Conservation (phyloP, 176 grass and related monocot species). For the Phoenix dactylifera region DNA sequence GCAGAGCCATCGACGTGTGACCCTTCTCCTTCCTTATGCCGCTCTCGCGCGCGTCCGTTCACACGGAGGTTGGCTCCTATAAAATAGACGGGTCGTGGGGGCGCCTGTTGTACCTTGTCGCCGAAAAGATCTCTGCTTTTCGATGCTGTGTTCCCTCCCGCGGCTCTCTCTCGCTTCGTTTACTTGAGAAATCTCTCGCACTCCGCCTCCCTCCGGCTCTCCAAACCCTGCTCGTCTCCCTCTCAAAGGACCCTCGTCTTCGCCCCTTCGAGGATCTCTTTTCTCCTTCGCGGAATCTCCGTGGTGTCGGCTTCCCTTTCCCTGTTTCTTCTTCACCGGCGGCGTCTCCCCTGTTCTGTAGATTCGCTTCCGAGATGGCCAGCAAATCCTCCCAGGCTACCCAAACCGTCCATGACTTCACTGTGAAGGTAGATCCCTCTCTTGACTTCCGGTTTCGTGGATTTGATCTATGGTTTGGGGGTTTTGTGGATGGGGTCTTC, state of each 20-base stretch:
- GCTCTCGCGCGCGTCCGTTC: too few relatives aligned
- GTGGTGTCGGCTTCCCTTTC: background rate
- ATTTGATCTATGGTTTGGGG: background rate
- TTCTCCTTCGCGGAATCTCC: background rate
- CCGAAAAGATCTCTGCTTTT: too few relatives aligned
- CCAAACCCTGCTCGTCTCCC: slow-evolving; percentile 10
- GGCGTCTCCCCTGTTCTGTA: background rate
- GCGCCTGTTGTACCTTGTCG: too few relatives aligned
- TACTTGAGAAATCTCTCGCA: background rate
- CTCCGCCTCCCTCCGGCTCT: slow-evolving; percentile 1
- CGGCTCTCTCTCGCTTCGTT: background rate
- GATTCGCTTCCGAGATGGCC: slow-evolving; percentile 44
- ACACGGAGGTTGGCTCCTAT: too few relatives aligned
- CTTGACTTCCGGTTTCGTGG: background rate
- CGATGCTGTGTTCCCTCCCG: background rate
- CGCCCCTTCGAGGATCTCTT: background rate
- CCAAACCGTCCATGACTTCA: slow-evolving; percentile 77
- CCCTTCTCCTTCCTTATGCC: too few relatives aligned
- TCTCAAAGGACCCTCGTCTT: background rate
- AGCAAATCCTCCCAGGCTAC: slow-evolving; percentile 28
- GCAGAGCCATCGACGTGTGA: too few relatives aligned
- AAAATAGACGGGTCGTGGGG: too few relatives aligned
- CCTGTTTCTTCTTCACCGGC: background rate
- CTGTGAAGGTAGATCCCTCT: slow-evolving; percentile 61
- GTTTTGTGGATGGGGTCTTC: background rate